These are phyloP conservation scores for Puccinia triticina DNA, from an alignment of 1,284 basidiomycete genomes.

Conservation along the genomic window DNA sequence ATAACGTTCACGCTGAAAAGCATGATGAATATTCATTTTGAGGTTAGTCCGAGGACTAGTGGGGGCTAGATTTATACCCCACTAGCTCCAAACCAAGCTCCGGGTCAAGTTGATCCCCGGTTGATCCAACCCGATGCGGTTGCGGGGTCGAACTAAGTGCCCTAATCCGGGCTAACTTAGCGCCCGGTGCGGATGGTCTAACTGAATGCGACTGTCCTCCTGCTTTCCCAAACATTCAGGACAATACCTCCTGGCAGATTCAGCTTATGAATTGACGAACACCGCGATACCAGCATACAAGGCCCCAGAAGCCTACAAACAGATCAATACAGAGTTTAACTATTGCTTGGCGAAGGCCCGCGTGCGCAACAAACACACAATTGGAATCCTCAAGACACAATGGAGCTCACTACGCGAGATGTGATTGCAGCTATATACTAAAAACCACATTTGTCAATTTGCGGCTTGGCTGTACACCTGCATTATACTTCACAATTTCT, in stretches of 20 bases:
- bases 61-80: no score
- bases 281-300: slow-evolving; percentile 23
- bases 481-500: background rate
- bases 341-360: slow-evolving; percentile 20
- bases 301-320: background rate
- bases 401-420: background rate
- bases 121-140: no score
- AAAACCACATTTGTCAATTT: background rate
- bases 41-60: no score
- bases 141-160: no score
- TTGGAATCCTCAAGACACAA: background rate
- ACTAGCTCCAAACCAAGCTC: no score
- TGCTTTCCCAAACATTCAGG: background rate
- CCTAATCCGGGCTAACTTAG: no score
- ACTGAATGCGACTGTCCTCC: background rate
- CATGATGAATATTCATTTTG: no score
- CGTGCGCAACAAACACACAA: background rate
- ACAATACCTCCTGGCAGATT: slow-evolving; percentile 7
- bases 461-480: background rate
- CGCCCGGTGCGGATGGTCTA: no score
- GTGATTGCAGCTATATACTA: background rate
- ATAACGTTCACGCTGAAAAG: no score
- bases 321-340: slow-evolving; percentile 7
- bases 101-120: no score
- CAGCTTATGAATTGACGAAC: slow-evolving; percentile 1